Conservation (phyloP, 768 basidiomycete genomes). For the Leccinum obscurum region DNA sequence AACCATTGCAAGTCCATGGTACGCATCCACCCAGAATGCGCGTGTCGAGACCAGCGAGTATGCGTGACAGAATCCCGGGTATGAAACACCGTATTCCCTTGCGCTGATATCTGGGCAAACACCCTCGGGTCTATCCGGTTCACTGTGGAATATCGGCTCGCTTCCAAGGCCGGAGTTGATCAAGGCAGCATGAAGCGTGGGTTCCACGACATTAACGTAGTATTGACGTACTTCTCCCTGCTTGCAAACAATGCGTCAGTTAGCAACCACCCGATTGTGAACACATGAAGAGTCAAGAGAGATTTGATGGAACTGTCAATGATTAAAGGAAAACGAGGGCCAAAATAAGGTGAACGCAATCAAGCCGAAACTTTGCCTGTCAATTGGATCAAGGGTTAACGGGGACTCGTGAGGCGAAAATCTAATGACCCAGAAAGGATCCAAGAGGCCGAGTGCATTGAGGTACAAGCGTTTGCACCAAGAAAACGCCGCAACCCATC, state of each 20-base stretch:
- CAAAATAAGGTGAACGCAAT: constrained; percentile 11
- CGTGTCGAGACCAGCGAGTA: constrained; percentile 75
- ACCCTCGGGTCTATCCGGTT: not conserved
- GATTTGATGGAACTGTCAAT: constrained; percentile 6
- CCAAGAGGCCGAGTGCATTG: constrained; percentile 4
- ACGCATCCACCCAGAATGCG: constrained; percentile 81
- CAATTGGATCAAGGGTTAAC: constrained; percentile 20
- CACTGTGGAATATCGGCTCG: not conserved
- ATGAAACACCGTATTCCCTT: constrained; percentile 19
- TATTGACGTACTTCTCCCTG: constrained; percentile 39
- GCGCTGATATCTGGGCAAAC: not conserved
- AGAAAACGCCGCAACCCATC: constrained; percentile 10
- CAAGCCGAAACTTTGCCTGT: not conserved
- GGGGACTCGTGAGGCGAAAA: constrained; percentile 10
- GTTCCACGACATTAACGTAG: constrained; percentile 29
- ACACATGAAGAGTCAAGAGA: constrained; percentile 10
- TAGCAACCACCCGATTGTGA: constrained; percentile 7
- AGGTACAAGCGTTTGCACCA: constrained; percentile 8
- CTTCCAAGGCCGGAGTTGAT: constrained; percentile 6
- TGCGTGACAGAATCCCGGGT: constrained; percentile 33
- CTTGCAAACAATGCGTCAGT: constrained; percentile 22
- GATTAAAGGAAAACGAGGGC: constrained; percentile 9
- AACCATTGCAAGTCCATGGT: constrained; percentile 79
- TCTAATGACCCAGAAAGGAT: constrained; percentile 8
- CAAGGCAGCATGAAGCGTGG: constrained; percentile 27